Evolutionary conservation across 345 rosid genomes (phyloP), one percentile per base, ranked within the genome.

Genomic region (Zanthoxylum bungeanum): DNA sequence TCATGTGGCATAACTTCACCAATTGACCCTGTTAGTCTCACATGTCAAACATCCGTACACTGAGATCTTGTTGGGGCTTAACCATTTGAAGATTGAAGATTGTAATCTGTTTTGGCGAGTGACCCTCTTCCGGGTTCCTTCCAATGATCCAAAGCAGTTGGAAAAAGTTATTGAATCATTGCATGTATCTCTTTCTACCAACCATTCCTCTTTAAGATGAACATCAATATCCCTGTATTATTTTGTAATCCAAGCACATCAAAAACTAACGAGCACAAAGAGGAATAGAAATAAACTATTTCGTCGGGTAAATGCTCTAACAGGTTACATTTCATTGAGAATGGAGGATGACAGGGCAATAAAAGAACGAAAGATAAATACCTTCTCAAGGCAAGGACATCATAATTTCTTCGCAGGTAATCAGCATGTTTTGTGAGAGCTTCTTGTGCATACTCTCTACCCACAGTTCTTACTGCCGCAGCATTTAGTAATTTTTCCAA

Each of bases 331-430:
- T n/a, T n/a, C n/a, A n/a, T n/a, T n/a, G n/a, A n/a, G n/a, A n/a
- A n/a, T n/a, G n/a, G n/a, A 21, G 3, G 34, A 17, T 42, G 27
- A 1, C 33, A 22, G 24, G 73, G 39, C 31, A 50, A 33, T 22
- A 60, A 31, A 39, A 56, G 37, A 28, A 33, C 24, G 39, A 36
- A 33, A 42, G 7, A 3, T 7, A 42, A 51, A 56, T 75, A 91
- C 97, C 97, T 91, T 74, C 81, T 85, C 76, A 93, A 79, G 40
- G 97, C 85, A 64, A 91, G 93, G 81, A 91, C 91, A 79, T 91
- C 85, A 81, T 91, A 94, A 71, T 91, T 94, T 82, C 93, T 87
- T 73, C 94, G 80, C 81, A 93, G 76, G 86, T 84, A 87, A 77
- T 91, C 87, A 40, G 96, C 91, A 76, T 94, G 67, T 75, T 87